Evolutionary conservation across 1,139 yeast species (phyloP), one percentile per base, ranked within the genome.

Genomic region (Protomyces inouyei): DNA sequence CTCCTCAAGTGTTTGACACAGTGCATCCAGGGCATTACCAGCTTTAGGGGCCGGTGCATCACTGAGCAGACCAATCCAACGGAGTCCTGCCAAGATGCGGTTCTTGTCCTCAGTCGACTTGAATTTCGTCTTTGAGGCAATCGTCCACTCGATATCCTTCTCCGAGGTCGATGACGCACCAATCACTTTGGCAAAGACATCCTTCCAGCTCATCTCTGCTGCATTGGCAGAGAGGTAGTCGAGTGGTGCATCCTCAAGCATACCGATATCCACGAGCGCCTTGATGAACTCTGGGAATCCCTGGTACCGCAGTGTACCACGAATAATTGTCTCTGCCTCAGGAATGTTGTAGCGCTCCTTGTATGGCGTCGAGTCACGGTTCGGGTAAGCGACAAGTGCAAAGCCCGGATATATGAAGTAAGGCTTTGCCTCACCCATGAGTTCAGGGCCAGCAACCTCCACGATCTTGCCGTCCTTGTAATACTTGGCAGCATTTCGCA

Each of bases 221-320:
- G 77, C 73, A 65, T 76, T 72, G 57, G 70, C 57, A 67, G 80
- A 71, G 78, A 91, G 87, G 69, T 80, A 77, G 68, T 83, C 86
- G 68, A 78, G 77, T 69, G 83, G 82, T 55, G 84, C 86, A 72
- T 93, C 98, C 75, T 84, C 85, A 74, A 93, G 83, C 84, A 93
- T 86, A 38, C 97, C 97, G 73, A 91, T 80, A 77, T 93, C 98
- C 67, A 93, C 98, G 67, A 93, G 83, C 60, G 87, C 97, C 81
- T 92, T 92, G 77, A 92, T 86, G 76, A 93, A 92, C 80, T 92
- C 97, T 66, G 98, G 97, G 92, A 93, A 93, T 61, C 98, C 98
- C 79, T 91, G 98, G 85, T 83, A 93, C 80, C 98, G 85, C 75
- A 93, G 83, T 69, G 98, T 93, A 74, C 98, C 98, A 82, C 98